A percentile compares a stretch with the other conserved stretches of the same genome.
These are phyloP conservation scores for Myriosclerotinia curreyana DNA, from an alignment of 2,329 filamentous ascomycete genomes.

Conservation along the genomic window DNA sequence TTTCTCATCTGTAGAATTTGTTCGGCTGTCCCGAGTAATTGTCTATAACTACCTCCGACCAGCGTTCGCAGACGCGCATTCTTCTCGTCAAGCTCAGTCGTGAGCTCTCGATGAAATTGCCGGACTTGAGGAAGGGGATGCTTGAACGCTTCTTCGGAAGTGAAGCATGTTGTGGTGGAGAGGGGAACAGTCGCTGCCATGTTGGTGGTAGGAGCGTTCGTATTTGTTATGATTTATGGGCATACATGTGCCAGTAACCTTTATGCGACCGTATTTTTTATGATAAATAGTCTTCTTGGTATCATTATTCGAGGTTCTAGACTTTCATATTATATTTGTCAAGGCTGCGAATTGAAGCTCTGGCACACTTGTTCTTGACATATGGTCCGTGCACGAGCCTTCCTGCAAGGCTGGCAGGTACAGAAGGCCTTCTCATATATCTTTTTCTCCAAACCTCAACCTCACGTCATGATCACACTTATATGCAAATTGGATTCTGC, in stretches of 20 bases:
- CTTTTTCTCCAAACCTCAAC: neutral
- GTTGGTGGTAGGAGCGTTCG: neutral
- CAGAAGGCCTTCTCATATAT: neutral
- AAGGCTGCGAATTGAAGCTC: conserved; percentile 7
- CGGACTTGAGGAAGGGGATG: conserved; percentile 63
- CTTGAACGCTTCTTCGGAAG: conserved; percentile 39
- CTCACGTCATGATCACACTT: neutral
- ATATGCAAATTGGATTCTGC: neutral
- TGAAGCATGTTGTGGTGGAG: conserved; percentile 53
- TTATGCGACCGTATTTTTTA: neutral
- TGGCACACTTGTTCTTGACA: conserved; percentile 9
- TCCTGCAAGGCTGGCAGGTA: conserved; percentile 7
- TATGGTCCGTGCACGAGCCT: conserved; percentile 10
- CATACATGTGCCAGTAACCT: neutral
- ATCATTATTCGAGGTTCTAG: conserved; percentile 10
- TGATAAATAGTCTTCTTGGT: neutral
- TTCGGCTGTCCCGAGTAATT: conserved; percentile 87
- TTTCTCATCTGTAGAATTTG: conserved; percentile 86
- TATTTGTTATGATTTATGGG: neutral
- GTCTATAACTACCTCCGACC: conserved; percentile 72
- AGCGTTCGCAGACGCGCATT: conserved; percentile 59
- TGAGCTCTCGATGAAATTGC: conserved; percentile 58
- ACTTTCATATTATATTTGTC: neutral
- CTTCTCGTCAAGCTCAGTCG: conserved; percentile 60
- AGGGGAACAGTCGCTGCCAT: conserved; percentile 40